Evolutionary conservation across 805 yeast species (phyloP).

Genomic region (Nakazawaea sp.): DNA sequence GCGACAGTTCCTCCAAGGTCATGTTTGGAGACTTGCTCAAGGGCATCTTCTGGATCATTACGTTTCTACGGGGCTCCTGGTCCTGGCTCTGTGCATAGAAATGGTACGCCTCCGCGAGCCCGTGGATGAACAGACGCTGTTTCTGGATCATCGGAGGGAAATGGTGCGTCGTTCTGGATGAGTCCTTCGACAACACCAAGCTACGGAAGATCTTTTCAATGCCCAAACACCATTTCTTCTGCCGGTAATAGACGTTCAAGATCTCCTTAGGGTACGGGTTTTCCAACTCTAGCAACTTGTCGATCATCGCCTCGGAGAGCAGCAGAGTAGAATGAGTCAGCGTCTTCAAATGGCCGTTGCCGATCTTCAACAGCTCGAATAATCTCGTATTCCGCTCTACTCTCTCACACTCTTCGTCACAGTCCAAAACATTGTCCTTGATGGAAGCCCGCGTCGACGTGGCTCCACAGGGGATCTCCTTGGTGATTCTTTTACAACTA

Average conservation of each 20-base stretch:
- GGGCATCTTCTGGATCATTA: conserved; percentile 41
- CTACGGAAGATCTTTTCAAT: conserved; percentile 48
- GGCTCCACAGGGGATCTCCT: conserved; percentile 51
- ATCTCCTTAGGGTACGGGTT: conserved; percentile 40
- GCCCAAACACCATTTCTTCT: conserved; percentile 60
- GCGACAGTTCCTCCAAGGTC: conserved; percentile 38
- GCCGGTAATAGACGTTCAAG: conserved; percentile 41
- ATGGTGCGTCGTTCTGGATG: conserved; percentile 35
- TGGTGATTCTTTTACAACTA: conserved; percentile 52
- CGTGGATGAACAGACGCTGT: conserved; percentile 68
- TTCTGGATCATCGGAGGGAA: conserved; percentile 70
- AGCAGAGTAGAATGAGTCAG: conserved; percentile 7
- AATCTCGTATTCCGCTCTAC: conserved; percentile 54
- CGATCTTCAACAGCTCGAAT: conserved; percentile 50
- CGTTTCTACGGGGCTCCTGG: conserved; percentile 72
- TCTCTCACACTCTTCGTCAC: conserved; percentile 66
- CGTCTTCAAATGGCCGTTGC: neutral
- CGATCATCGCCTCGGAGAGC: conserved; percentile 14
- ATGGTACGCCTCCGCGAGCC: conserved; percentile 51
- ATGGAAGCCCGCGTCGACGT: conserved; percentile 25
- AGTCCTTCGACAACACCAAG: conserved; percentile 35
- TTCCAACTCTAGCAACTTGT: conserved; percentile 19
- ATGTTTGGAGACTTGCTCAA: conserved; percentile 32
- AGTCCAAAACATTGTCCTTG: conserved; percentile 37
- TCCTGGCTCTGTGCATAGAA: conserved; percentile 72